phyloP scores from a whole-genome alignment of 225 moss, liverwort and hornwort species.

The Pseudisothecium myosuroides region DNA sequence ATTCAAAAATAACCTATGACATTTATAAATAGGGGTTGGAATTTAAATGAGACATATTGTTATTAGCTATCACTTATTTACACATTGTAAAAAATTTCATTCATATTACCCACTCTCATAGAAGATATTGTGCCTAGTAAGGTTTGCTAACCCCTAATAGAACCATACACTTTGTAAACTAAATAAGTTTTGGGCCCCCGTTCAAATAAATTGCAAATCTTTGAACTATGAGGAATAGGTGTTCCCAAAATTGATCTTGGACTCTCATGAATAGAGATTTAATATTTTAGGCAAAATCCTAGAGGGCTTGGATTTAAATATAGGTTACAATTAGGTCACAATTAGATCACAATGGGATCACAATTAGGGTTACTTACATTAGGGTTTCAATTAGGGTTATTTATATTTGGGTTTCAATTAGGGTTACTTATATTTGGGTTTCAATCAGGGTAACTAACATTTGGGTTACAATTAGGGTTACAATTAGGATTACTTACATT shows the following conservation, averaged over 20 bases:
- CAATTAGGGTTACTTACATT: too few relatives aligned
- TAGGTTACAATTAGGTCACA: neutral
- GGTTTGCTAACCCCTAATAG: too few relatives aligned
- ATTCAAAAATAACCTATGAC: neutral
- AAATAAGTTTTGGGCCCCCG: rapidly evolving
- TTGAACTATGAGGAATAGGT: rapidly evolving
- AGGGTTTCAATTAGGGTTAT: neutral
- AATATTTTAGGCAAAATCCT: rapidly evolving
- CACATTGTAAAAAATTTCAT: neutral
- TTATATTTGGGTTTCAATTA: too few relatives aligned
- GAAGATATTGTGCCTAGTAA: rapidly evolving
- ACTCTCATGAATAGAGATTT: neutral
- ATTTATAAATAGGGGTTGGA: too few relatives aligned
- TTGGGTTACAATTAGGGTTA: neutral
- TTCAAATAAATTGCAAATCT: neutral
- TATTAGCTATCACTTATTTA: too few relatives aligned
- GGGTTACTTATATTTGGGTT: neutral
- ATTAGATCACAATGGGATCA: neutral
- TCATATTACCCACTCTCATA: neutral
- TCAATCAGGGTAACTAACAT: rapidly evolving
- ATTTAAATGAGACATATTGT: neutral
- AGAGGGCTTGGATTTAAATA: rapidly evolving
- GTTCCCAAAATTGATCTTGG: rapidly evolving
- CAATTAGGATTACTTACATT: neutral
- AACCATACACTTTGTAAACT: neutral